Conservation (phyloP, 192 early-diverging fungal species). For the Umbelopsis ramanniana region DNA sequence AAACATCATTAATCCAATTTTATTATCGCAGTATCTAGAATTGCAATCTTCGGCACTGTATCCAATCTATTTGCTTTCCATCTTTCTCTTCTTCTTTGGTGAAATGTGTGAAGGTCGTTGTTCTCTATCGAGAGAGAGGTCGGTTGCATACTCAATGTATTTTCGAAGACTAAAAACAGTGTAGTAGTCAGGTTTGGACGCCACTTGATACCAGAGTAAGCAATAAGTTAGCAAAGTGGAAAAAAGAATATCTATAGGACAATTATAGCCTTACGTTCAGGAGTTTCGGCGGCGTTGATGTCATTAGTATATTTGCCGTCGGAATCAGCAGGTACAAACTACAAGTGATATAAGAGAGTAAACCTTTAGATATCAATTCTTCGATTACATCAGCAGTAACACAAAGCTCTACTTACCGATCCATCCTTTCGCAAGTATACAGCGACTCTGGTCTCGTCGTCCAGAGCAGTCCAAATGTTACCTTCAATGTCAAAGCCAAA, state of each 20-base stretch:
- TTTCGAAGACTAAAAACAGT: slow-evolving; percentile 24
- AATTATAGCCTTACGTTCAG: not conserved
- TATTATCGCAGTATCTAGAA: not conserved
- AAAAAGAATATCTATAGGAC: not conserved
- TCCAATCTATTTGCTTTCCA: not conserved
- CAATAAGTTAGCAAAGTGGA: not conserved
- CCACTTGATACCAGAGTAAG: not conserved
- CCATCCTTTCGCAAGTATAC: slow-evolving; percentile 4
- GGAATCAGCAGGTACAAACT: not conserved
- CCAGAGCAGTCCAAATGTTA: slow-evolving; percentile 27
- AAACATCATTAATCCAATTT: not conserved
- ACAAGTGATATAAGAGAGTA: not conserved
- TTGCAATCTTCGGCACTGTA: not conserved
- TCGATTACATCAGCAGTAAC: not conserved
- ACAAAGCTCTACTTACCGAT: not conserved
- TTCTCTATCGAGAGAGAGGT: not conserved
- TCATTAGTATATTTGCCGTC: not conserved
- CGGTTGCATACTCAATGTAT: slow-evolving; percentile 18
- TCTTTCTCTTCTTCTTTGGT: slow-evolving; percentile 19
- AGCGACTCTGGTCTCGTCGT: not conserved
- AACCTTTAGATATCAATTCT: not conserved
- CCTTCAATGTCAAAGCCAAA: slow-evolving; percentile 23
- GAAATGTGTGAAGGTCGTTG: slow-evolving; percentile 1
- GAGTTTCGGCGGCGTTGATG: slow-evolving; percentile 4
- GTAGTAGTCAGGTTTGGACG: slow-evolving; percentile 25